Evolutionary conservation across 257 asterid species (phyloP).

Genomic region (Jacaranda mimosifolia): DNA sequence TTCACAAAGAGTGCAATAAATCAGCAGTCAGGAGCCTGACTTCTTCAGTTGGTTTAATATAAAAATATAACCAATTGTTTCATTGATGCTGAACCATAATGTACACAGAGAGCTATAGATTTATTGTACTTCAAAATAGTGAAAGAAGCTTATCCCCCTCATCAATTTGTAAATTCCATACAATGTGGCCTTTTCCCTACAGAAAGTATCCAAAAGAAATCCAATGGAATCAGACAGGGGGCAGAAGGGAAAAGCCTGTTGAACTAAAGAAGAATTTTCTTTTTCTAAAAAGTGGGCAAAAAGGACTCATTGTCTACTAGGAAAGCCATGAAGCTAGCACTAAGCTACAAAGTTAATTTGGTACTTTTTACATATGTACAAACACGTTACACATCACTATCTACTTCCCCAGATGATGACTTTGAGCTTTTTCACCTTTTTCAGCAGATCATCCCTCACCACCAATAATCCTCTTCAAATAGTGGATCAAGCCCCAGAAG

Average conservation of each 20-base stretch:
- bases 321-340: constrained; percentile 53
- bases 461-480: constrained; percentile 22
- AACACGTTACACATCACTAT: constrained; percentile 41
- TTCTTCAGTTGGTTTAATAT: neutral
- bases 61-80: neutral
- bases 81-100: neutral
- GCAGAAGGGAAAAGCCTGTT: neutral
- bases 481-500: neutral
- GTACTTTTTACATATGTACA: constrained; percentile 34
- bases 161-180: neutral
- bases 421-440: constrained; percentile 37
- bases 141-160: neutral
- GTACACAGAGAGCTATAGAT: neutral
- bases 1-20: neutral
- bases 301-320: constrained; percentile 46
- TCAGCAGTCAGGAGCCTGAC: neutral
- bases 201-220: constrained; percentile 10
- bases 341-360: constrained; percentile 37
- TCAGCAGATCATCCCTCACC: constrained; percentile 28
- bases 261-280: neutral
- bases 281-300: constrained; percentile 29
- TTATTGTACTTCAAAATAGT: no score
- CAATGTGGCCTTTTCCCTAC: neutral
- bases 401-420: constrained; percentile 35
- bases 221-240: neutral